Evolutionary conservation across 192 early-diverging fungal genomes (phyloP).

Genomic region (Backusella australiensis): DNA sequence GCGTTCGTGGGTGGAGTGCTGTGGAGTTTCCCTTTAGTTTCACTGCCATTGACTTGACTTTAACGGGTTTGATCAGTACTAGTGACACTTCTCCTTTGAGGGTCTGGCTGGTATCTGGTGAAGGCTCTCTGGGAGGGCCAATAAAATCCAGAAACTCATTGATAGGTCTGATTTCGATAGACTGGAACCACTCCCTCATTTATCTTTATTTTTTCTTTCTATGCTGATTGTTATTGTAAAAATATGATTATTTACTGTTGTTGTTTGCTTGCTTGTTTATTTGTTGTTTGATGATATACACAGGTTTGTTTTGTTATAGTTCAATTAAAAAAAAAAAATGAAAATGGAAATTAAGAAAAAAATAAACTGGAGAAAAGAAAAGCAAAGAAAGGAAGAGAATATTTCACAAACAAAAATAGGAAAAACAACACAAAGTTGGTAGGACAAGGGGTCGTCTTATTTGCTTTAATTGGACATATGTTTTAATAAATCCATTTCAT

Average conservation of each 20-base stretch:
- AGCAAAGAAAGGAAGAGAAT: not conserved
- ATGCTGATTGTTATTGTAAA: not conserved
- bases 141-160: constrained; percentile 17
- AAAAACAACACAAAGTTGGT: not conserved
- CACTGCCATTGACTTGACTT: constrained; percentile 21
- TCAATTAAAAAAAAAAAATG: not conserved
- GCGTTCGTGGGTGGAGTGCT: not conserved
- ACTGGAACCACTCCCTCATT: constrained; percentile 24
- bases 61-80: constrained; percentile 18
- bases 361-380: not conserved
- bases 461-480: not conserved
- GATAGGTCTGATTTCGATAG: constrained; percentile 20
- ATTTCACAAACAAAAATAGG: not conserved
- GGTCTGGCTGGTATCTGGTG: not conserved
- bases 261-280: not conserved
- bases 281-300: not conserved
- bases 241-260: not conserved
- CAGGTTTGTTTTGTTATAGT: not conserved
- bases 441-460: not conserved
- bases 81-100: constrained; percentile 20
- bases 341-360: not conserved
- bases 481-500: not conserved
- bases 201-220: not conserved
- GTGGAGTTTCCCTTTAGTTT: constrained; percentile 32
- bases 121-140: constrained; percentile 1